These are phyloP conservation scores for Eutrema yunnanense DNA, from an alignment of 345 rosid species.

Conservation along the genomic window DNA sequence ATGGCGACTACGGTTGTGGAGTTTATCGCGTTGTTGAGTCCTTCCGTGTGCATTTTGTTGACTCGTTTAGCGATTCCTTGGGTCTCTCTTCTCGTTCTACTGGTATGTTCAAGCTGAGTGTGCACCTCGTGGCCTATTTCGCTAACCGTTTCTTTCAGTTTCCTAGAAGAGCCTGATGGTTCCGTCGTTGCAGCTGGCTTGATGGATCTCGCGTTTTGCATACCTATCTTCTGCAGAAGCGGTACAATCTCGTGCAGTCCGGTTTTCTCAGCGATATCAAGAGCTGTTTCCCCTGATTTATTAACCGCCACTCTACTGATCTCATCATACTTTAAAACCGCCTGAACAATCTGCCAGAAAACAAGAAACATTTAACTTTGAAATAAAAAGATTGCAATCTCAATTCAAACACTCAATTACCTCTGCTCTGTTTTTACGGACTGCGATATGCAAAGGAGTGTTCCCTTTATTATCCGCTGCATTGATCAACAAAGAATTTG, in stretches of 20 bases:
- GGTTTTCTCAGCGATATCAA: conserved; percentile 65
- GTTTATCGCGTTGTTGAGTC: conserved; percentile 87
- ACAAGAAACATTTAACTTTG: background rate
- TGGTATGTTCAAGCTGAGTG: conserved; percentile 69
- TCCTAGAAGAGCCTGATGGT: conserved; percentile 39
- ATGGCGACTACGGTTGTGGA: conserved; percentile 88
- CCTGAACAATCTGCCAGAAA: conserved; percentile 52
- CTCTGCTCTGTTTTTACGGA: conserved; percentile 65
- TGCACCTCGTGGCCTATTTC: conserved; percentile 87
- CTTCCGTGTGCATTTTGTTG: conserved; percentile 76
- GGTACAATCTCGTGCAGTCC: conserved; percentile 41
- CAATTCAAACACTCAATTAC: conserved; percentile 26
- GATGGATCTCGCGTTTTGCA: conserved; percentile 52
- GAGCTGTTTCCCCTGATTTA: conserved; percentile 63
- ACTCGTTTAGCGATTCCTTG: conserved; percentile 78
- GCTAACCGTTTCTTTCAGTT: conserved; percentile 78
- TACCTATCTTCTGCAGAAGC: conserved; percentile 46
- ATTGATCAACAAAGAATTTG: conserved; percentile 48
- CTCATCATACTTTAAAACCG: conserved; percentile 37
- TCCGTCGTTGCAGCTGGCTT: conserved; percentile 26
- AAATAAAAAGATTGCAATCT: background rate
- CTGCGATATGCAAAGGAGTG: conserved; percentile 76
- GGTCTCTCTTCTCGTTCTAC: conserved; percentile 55
- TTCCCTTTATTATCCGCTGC: conserved; percentile 69
- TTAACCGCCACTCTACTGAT: conserved; percentile 51